phyloP scores from a whole-genome alignment of 1,284 basidiomycete genomes.

The Trichosporon asahii region DNA sequence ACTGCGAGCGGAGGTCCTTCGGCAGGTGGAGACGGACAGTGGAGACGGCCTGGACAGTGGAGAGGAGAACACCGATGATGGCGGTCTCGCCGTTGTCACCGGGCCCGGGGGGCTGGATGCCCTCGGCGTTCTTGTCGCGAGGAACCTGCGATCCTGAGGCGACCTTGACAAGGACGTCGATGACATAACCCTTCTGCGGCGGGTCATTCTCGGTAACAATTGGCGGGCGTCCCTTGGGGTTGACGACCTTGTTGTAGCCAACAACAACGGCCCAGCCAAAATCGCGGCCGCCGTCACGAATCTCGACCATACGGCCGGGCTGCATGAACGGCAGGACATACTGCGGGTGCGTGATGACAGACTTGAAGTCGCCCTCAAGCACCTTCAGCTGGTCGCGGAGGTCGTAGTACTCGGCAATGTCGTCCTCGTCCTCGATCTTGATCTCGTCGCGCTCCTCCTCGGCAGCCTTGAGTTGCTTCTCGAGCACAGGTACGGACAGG shows the following conservation, averaged over 20 bases:
- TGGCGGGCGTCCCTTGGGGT: slow-evolving; percentile 50
- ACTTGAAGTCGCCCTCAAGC: slow-evolving; percentile 77
- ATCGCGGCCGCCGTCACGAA: slow-evolving; percentile 80
- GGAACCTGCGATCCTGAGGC: slow-evolving; percentile 63
- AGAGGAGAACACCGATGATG: slow-evolving; percentile 83
- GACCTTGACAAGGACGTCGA: slow-evolving; percentile 89
- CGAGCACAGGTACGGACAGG: slow-evolving; percentile 78
- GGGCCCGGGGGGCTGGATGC: slow-evolving; percentile 66
- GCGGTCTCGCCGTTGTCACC: slow-evolving; percentile 75
- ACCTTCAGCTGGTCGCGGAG: slow-evolving; percentile 85
- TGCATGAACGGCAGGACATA: slow-evolving; percentile 93
- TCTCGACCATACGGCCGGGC: slow-evolving; percentile 81
- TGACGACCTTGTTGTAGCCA: slow-evolving; percentile 72
- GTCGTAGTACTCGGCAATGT: slow-evolving; percentile 86
- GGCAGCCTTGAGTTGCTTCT: slow-evolving; percentile 74
- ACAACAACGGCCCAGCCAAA: slow-evolving; percentile 96
- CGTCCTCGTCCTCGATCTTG: slow-evolving; percentile 74
- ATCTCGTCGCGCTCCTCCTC: slow-evolving; percentile 68
- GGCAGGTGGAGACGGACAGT: slow-evolving; percentile 83
- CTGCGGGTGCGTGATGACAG: slow-evolving; percentile 89
- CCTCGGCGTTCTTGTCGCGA: slow-evolving; percentile 63
- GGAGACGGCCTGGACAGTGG: slow-evolving; percentile 80
- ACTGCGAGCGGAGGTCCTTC: slow-evolving; percentile 77
- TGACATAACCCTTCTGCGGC: slow-evolving; percentile 85
- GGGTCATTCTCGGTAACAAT: slow-evolving; percentile 58